Percentiles rank a stretch among this genome's conserved stretches.
Evolutionary conservation across 176 grass and related monocot species (phyloP).

Genomic region (Dactylis glomerata): DNA sequence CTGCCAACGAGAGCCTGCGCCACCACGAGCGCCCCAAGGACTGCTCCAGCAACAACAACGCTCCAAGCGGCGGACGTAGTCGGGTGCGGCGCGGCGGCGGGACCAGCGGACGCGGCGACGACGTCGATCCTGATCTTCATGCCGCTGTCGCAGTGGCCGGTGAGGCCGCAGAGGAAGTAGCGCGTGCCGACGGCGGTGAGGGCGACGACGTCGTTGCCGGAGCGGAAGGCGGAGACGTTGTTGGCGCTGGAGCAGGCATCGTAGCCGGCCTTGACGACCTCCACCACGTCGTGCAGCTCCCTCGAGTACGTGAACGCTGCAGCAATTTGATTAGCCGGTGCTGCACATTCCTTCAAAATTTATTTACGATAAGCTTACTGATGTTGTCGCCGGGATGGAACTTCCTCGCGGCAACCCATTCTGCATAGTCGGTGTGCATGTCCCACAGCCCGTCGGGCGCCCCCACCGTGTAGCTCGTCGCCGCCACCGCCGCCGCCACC

Average conservation of each 20-base stretch:
- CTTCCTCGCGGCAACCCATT: slow-evolving; percentile 45
- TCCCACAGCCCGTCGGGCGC: slow-evolving; percentile 66
- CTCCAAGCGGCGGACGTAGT: neutral
- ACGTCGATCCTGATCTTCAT: slow-evolving; percentile 69
- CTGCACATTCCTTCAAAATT: neutral
- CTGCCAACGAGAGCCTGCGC: neutral
- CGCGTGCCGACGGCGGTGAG: slow-evolving; percentile 42
- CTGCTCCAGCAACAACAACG: neutral
- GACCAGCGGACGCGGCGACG: neutral
- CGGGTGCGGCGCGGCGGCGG: neutral
- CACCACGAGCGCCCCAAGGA: neutral
- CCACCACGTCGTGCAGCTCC: slow-evolving; percentile 61
- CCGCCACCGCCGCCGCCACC: neutral
- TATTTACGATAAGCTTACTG: neutral
- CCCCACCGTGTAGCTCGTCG: slow-evolving; percentile 58
- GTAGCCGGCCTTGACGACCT: slow-evolving; percentile 52
- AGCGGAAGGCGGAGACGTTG: slow-evolving; percentile 41
- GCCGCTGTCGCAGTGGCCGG: slow-evolving; percentile 55
- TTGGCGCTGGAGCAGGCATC: slow-evolving; percentile 42
- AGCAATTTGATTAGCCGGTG: neutral
- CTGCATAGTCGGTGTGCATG: slow-evolving; percentile 49
- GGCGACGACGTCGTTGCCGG: slow-evolving; percentile 57
- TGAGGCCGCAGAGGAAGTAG: slow-evolving; percentile 82
- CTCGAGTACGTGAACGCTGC: slow-evolving; percentile 8
- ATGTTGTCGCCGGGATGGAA: slow-evolving; percentile 57